Evolutionary conservation across 2,329 filamentous ascomycete species (phyloP), one percentile per base, ranked within the genome.

Genomic region (Cercospora citrullina): DNA sequence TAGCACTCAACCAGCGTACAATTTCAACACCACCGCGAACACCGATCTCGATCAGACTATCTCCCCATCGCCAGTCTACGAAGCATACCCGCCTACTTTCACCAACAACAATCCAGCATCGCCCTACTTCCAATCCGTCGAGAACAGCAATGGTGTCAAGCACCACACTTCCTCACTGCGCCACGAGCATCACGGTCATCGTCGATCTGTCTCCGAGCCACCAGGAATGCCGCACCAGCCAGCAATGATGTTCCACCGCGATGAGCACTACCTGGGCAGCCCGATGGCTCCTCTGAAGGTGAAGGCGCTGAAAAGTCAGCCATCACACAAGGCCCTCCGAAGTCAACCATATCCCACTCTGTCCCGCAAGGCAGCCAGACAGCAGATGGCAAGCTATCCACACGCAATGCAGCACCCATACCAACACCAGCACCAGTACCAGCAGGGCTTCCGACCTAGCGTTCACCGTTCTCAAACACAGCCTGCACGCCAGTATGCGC

Each of bases 121-220:
- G 53, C 73, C 72, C 8, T 74, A 73, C 63, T 73, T 72, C 36
- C 69, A 69, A 16, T 73, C 72, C n/a, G 63, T 73, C 51, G 72
- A 74, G 33, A 30, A 55, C 21, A 69, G 61, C 48, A 36, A 64
- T 33, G 53, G 45, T n/a, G 64, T 57, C 18, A 39, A 62, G 18
- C 67, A 65, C 39, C 66, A 69, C 1, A 60, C 63, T n/a, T 65
- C 65, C 23, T 48, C 65, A 36, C 61, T 70, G 18, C 67, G 65
- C 62, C 48, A 67, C 61, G 55, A 70, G 63, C 62, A 66, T 53
- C 64, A 63, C 60, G 21, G 62, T 28, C 72, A 72, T 48, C 72
- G 73, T 21, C 73, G 73, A 28, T 75, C 73, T 4, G 69, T 75
- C 18, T 75, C 73, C 18, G 73, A 75, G 55, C 73, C 73, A 31